Evolutionary conservation across 345 rosid genomes (phyloP).

Genomic region (Pugionium cornutum): DNA sequence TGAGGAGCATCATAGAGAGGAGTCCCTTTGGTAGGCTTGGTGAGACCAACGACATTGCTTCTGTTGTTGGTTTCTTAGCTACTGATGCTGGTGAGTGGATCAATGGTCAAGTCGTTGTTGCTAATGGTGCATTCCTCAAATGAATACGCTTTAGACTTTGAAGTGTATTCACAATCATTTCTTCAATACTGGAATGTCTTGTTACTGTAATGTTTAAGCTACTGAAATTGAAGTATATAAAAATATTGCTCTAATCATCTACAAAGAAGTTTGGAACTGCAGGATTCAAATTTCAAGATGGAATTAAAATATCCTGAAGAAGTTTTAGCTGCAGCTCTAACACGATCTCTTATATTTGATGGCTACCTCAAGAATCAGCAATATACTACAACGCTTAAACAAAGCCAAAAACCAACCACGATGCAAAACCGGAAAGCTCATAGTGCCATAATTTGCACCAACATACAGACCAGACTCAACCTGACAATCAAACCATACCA

Average conservation of each 20-base stretch:
- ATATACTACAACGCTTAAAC: neutral
- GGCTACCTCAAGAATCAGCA: conserved; percentile 16
- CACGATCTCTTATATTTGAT: neutral
- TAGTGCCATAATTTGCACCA: conserved; percentile 24
- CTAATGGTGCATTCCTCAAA: conserved; percentile 50
- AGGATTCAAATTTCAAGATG: conserved; percentile 2
- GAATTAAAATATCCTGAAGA: neutral
- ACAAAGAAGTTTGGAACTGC: neutral
- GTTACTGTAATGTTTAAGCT: too few relatives aligned
- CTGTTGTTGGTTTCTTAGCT: conserved; percentile 55
- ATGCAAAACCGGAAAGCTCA: conserved; percentile 10
- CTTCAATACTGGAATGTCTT: neutral
- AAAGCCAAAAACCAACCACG: conserved; percentile 11
- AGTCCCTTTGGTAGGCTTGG: conserved; percentile 52
- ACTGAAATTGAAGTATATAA: neutral
- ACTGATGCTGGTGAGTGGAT: conserved; percentile 56
- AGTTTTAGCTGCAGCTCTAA: neutral
- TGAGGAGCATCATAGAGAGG: conserved; percentile 31
- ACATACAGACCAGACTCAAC: conserved; percentile 6
- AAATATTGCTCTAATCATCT: neutral
- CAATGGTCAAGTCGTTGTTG: conserved; percentile 51
- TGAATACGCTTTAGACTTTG: neutral
- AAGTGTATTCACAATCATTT: neutral
- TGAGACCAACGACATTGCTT: conserved; percentile 45
- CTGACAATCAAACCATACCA: neutral